Evolutionary conservation across 192 early-diverging fungal genomes (phyloP).

Genomic region (Gigaspora rosea): DNA sequence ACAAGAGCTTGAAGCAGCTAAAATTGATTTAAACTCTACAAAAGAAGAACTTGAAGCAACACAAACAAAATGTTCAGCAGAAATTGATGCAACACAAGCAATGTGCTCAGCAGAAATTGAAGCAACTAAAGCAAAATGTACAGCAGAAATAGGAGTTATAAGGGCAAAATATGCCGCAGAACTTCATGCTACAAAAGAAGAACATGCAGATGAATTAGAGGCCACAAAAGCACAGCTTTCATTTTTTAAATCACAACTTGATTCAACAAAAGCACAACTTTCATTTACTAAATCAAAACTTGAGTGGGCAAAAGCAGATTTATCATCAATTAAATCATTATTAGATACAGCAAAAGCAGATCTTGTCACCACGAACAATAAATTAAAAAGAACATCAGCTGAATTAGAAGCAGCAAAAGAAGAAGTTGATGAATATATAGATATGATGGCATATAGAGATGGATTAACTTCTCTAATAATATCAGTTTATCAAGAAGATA

Average conservation of each 20-base stretch:
- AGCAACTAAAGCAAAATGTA: constrained; percentile 15
- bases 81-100: constrained; percentile 13
- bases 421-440: not conserved
- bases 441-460: constrained; percentile 2
- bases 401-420: not conserved
- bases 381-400: constrained; percentile 1
- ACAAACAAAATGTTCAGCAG: not conserved
- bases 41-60: not conserved
- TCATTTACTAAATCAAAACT: constrained; percentile 26
- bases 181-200: constrained; percentile 19
- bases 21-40: not conserved
- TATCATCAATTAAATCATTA: constrained; percentile 1
- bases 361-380: not conserved
- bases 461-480: constrained; percentile 15
- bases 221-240: constrained; percentile 13
- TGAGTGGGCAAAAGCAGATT: constrained; percentile 19
- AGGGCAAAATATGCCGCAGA: constrained; percentile 19
- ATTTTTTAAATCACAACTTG: constrained; percentile 21
- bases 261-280: constrained; percentile 18
- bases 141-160: constrained; percentile 15
- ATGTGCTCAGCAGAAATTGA: constrained; percentile 15
- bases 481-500: constrained; percentile 20
- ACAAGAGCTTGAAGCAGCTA: not conserved
- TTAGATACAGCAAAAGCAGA: constrained; percentile 1
- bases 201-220: constrained; percentile 20